phyloP scores from a whole-genome alignment of 306 rosid species.

The Oxytropis ochrocephala region DNA sequence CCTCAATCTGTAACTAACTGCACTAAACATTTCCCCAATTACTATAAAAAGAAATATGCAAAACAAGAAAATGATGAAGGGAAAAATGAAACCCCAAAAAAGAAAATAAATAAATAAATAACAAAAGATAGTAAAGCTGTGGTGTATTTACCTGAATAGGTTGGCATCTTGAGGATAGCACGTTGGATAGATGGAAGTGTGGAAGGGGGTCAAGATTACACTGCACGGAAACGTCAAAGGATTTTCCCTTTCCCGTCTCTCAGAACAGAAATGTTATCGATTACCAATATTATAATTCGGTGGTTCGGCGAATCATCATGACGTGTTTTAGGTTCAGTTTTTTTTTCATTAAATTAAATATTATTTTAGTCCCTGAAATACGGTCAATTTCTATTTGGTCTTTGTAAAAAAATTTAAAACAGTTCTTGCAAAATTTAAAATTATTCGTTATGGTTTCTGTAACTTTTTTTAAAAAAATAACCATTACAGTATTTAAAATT shows the following conservation, averaged over 20 bases:
- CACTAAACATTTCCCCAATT: too few relatives aligned
- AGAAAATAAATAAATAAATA: background rate
- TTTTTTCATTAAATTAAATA: too few relatives aligned
- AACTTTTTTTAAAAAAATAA: too few relatives aligned
- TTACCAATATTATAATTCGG: background rate
- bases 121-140: background rate
- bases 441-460: too few relatives aligned
- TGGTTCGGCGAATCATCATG: background rate
- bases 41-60: background rate
- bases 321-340: background rate
- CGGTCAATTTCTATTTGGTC: too few relatives aligned
- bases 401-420: too few relatives aligned
- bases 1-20: background rate
- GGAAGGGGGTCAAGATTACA: background rate
- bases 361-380: too few relatives aligned
- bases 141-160: slow-evolving; percentile 17
- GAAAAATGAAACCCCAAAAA: background rate
- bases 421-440: too few relatives aligned
- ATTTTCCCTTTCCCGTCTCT: background rate
- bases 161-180: background rate
- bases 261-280: background rate
- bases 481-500: too few relatives aligned
- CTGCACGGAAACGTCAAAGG: background rate
- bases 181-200: background rate
- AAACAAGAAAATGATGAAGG: background rate